Evolutionary conservation across 1,284 basidiomycete species (phyloP).

Genomic region (Trichosporon inkin): DNA sequence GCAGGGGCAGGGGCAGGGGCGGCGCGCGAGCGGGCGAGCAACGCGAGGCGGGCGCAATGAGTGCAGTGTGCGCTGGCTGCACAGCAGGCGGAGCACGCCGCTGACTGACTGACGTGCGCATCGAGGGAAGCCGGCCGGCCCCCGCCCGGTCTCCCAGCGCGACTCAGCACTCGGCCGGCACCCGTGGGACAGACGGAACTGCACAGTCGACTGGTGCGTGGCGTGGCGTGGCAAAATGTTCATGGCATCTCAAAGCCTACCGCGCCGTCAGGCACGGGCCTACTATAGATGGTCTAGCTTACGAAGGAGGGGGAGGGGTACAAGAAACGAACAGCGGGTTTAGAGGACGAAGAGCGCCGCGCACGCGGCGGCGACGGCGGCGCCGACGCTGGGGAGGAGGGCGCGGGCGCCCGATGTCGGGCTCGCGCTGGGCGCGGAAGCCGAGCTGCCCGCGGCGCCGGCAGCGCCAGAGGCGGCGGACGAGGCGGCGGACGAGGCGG

Average conservation of each 20-base stretch:
- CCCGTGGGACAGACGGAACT: no score
- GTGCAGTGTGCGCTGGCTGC: no score
- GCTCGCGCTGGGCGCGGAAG: slow-evolving; percentile 1
- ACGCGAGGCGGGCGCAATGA: no score
- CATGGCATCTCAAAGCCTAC: background rate
- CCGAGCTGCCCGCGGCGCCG: background rate
- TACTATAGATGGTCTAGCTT: background rate
- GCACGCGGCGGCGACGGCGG: background rate
- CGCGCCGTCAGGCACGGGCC: background rate
- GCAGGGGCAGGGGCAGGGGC: no score
- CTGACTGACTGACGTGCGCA: no score
- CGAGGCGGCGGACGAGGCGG: background rate
- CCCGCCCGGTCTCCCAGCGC: no score
- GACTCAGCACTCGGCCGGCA: no score
- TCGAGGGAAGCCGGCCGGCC: no score
- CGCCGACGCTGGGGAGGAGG: background rate
- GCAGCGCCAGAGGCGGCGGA: background rate
- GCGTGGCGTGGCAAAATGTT: background rate
- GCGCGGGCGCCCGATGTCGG: background rate
- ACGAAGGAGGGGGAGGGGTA: background rate
- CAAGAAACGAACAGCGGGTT: background rate
- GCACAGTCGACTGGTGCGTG: no score
- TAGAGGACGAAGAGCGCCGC: slow-evolving; percentile 1
- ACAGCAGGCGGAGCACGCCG: no score
- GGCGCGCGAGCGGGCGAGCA: no score